phyloP scores from a whole-genome alignment of 805 yeast genomes.

The Ogataea trehaloabstinens region DNA sequence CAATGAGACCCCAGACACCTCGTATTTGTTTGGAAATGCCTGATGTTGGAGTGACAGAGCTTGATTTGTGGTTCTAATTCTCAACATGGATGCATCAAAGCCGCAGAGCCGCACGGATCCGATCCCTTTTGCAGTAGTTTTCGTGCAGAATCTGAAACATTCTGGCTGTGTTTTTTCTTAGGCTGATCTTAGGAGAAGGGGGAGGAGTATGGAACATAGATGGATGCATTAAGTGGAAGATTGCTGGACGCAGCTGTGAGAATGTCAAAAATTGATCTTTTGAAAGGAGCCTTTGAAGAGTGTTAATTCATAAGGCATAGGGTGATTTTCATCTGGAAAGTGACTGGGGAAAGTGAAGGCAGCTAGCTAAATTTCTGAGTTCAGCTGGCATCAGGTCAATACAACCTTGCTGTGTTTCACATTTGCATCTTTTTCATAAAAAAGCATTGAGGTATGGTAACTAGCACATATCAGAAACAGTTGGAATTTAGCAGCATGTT shows the following conservation, averaged over 20 bases:
- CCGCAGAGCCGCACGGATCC: too few species aligned
- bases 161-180: constrained; percentile 13
- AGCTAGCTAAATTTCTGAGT: too few species aligned
- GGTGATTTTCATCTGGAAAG: too few species aligned
- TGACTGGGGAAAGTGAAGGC: too few species aligned
- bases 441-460: constrained; percentile 3
- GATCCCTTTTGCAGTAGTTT: too few species aligned
- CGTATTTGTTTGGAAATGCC: constrained; percentile 8
- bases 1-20: constrained; percentile 14
- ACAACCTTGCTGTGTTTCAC: background rate
- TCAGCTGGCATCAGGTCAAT: background rate
- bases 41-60: constrained; percentile 29
- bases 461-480: constrained; percentile 21
- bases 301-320: background rate
- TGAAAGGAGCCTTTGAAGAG: background rate
- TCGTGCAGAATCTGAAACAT: constrained; percentile 17
- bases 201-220: background rate
- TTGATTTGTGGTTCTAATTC: constrained; percentile 29
- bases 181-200: background rate
- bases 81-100: background rate
- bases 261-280: background rate
- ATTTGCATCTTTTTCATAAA: background rate
- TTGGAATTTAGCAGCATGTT: constrained; percentile 22
- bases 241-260: background rate
- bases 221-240: background rate